These are phyloP conservation scores for Trichoderma reesei DNA, from an alignment of 495 filamentous ascomycete species.

Conservation along the genomic window DNA sequence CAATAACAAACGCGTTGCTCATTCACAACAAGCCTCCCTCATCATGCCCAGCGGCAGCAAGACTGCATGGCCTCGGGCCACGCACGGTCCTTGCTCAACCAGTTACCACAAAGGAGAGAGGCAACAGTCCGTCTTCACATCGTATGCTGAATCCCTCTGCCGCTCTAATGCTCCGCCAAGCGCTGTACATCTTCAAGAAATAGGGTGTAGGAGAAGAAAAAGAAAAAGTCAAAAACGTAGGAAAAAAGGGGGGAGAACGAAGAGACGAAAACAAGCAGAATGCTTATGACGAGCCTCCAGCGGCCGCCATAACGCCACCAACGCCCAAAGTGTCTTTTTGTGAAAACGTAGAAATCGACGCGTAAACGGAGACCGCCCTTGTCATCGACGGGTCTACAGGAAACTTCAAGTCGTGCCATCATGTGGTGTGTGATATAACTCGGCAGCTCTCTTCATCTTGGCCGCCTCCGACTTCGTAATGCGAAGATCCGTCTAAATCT, in stretches of 20 bases:
- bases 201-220: background rate
- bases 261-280: background rate
- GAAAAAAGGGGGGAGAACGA: background rate
- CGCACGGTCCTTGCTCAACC: background rate
- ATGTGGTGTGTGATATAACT: slow-evolving; percentile 3
- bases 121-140: background rate
- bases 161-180: background rate
- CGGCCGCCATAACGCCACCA: slow-evolving; percentile 5
- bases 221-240: background rate
- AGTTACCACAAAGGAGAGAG: background rate
- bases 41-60: background rate
- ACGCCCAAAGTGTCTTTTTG: slow-evolving; percentile 4
- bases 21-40: background rate
- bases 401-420: slow-evolving; percentile 7
- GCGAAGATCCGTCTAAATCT: slow-evolving; percentile 31
- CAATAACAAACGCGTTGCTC: background rate
- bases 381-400: background rate
- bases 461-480: background rate
- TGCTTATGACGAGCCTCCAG: slow-evolving; percentile 6
- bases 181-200: background rate
- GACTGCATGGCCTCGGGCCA: background rate
- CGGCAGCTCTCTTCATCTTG: background rate
- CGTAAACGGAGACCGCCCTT: slow-evolving; percentile 3
- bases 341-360: slow-evolving; percentile 7
- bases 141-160: background rate